Conservation (phyloP, 352 stramenopile genomes). For the Phytophthora crassamura region DNA sequence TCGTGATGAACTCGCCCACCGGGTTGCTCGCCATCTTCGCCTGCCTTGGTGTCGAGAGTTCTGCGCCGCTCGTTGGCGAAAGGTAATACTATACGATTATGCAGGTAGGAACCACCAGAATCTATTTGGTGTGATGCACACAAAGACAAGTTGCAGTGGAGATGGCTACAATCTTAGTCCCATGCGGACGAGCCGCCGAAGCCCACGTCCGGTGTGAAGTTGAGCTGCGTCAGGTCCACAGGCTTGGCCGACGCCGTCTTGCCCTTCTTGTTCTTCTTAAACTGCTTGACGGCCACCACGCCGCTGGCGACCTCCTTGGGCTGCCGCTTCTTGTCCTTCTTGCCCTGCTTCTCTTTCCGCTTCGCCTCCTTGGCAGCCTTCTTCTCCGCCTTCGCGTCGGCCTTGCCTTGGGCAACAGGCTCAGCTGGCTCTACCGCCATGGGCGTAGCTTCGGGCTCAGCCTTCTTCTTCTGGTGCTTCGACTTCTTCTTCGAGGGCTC, state of each 20-base stretch:
- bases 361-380: constrained; percentile 41
- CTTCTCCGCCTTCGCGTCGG: constrained; percentile 33
- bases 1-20: constrained; percentile 69
- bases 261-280: constrained; percentile 70
- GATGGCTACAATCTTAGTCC: constrained; percentile 48
- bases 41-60: constrained; percentile 14
- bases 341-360: constrained; percentile 38
- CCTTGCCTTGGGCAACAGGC: constrained; percentile 17
- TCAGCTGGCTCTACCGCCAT: constrained; percentile 36
- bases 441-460: background rate
- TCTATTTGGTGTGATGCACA: constrained; percentile 37
- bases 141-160: constrained; percentile 19
- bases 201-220: constrained; percentile 72
- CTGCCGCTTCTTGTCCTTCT: constrained; percentile 44
- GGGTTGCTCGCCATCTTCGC: constrained; percentile 72
- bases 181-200: constrained; percentile 75
- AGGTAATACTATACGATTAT: constrained; percentile 8
- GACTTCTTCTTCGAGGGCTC: constrained; percentile 32
- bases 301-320: constrained; percentile 77
- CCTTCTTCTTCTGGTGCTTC: constrained; percentile 27
- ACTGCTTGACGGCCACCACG: constrained; percentile 78
- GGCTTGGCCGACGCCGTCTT: constrained; percentile 34
- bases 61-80: constrained; percentile 29
- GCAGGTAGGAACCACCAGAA: constrained; percentile 23
- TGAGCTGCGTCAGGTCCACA: constrained; percentile 65